Percentiles rank a stretch among this genome's conserved stretches.
These are phyloP conservation scores for Lactarius sanguifluus DNA, from an alignment of 768 basidiomycete species.

Conservation along the genomic window DNA sequence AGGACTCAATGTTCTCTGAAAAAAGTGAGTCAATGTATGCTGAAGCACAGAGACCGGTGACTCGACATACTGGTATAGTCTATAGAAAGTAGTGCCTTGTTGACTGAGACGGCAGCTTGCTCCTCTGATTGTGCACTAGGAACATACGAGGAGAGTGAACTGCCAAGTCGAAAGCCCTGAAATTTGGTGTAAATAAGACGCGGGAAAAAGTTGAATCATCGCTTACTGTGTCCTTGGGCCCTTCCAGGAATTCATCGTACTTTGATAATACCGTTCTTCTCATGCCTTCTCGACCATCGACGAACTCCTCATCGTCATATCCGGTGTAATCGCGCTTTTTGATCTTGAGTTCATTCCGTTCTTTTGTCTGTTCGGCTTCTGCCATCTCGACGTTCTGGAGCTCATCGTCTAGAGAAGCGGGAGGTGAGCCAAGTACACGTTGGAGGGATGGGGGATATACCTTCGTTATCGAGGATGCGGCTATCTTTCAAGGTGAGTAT, in stretches of 20 bases:
- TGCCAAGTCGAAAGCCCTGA: conserved; percentile 88
- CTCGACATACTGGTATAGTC: conserved; percentile 81
- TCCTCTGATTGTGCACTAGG: conserved; percentile 46
- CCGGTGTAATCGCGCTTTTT: conserved; percentile 91
- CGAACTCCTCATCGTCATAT: conserved; percentile 95
- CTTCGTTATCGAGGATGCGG: conserved; percentile 93
- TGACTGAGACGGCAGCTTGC: conserved; percentile 59
- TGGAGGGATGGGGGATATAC: conserved; percentile 39
- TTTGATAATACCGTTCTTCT: conserved; percentile 84
- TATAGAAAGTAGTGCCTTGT: conserved; percentile 78
- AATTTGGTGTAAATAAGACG: conserved; percentile 2
- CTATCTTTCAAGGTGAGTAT: conserved; percentile 97
- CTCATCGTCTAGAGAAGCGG: conserved; percentile 76
- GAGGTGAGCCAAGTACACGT: conserved; percentile 16
- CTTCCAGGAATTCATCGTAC: conserved; percentile 90
- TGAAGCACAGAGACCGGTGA: not conserved
- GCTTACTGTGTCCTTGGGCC: conserved; percentile 64
- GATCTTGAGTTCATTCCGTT: conserved; percentile 81
- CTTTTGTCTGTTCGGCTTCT: conserved; percentile 77
- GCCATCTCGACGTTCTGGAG: conserved; percentile 95
- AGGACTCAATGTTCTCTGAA: conserved; percentile 77
- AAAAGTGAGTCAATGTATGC: conserved; percentile 21
- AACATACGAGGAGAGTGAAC: conserved; percentile 43
- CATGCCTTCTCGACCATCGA: conserved; percentile 68
- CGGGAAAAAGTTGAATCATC: not conserved